A percentile compares a stretch with the other conserved stretches of the same genome.
phyloP scores from a whole-genome alignment of 225 moss, liverwort and hornwort species.

The Bryoerythrophyllum caledonicum region DNA sequence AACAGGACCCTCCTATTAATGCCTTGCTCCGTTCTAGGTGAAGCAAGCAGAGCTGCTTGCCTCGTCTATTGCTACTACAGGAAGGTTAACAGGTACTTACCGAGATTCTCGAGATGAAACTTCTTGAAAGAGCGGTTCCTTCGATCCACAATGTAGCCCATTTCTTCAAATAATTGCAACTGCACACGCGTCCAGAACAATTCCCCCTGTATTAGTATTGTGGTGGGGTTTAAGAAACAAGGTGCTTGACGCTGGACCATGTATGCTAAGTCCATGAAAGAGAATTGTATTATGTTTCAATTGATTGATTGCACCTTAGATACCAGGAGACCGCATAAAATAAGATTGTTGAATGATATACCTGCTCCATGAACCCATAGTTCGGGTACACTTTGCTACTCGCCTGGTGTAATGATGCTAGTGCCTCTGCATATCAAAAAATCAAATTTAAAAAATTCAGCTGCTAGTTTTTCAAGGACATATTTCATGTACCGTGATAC shows the following conservation, averaged over 20 bases:
- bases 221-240: neutral
- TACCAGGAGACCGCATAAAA: constrained; percentile 2
- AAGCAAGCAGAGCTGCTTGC: constrained; percentile 36
- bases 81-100: constrained; percentile 33
- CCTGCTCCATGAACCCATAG: constrained; percentile 69
- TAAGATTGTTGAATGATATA: constrained; percentile 17
- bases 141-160: constrained; percentile 56
- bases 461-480: neutral
- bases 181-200: constrained; percentile 29
- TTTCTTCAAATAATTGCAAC: constrained; percentile 59
- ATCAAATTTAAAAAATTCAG: constrained; percentile 13
- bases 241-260: no score
- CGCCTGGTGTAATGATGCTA: constrained; percentile 57
- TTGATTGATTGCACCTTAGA: neutral
- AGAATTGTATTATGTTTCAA: neutral
- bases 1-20: constrained; percentile 49
- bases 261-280: constrained; percentile 13
- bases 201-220: constrained; percentile 18
- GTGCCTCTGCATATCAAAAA: constrained; percentile 45
- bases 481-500: neutral
- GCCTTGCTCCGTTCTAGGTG: constrained; percentile 44
- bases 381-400: constrained; percentile 61
- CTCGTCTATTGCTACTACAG: constrained; percentile 19
- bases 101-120: constrained; percentile 60
- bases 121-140: constrained; percentile 44